phyloP scores from a whole-genome alignment of 1,284 basidiomycete species.

The Peniophora sp. region DNA sequence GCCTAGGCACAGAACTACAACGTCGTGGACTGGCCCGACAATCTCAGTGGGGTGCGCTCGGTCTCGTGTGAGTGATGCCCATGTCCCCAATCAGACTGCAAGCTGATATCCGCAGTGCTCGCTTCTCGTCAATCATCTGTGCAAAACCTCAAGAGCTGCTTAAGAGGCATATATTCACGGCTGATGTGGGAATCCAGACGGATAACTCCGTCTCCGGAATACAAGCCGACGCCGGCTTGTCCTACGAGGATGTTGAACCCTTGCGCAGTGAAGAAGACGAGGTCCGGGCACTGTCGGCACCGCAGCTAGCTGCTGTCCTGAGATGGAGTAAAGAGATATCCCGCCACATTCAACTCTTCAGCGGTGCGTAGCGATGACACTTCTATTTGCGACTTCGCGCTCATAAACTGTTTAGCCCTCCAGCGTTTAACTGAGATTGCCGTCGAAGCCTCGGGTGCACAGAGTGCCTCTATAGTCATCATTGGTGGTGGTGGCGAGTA shows the following conservation, averaged over 20 bases:
- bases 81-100: not conserved
- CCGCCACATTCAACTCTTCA: conserved; percentile 59
- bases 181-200: conserved; percentile 57
- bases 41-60: conserved; percentile 62
- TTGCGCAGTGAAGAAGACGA: conserved; percentile 41
- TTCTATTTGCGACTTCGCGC: conserved; percentile 1
- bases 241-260: conserved; percentile 25
- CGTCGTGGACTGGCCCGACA: conserved; percentile 56
- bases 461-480: conserved; percentile 60
- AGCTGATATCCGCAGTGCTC: conserved; percentile 26
- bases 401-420: conserved; percentile 34
- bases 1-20: conserved; percentile 56
- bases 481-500: conserved; percentile 62
- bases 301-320: conserved; percentile 54
- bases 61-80: conserved; percentile 47
- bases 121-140: conserved; percentile 40
- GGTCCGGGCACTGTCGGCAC: conserved; percentile 40
- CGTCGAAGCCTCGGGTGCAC: conserved; percentile 57
- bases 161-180: conserved; percentile 47
- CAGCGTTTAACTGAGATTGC: conserved; percentile 64
- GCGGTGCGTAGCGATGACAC: conserved; percentile 26
- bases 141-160: conserved; percentile 35
- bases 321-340: conserved; percentile 70
- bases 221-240: conserved; percentile 15
- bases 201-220: conserved; percentile 36